phyloP scores from a whole-genome alignment of 208 protist species.

The Crithidia sp. region DNA sequence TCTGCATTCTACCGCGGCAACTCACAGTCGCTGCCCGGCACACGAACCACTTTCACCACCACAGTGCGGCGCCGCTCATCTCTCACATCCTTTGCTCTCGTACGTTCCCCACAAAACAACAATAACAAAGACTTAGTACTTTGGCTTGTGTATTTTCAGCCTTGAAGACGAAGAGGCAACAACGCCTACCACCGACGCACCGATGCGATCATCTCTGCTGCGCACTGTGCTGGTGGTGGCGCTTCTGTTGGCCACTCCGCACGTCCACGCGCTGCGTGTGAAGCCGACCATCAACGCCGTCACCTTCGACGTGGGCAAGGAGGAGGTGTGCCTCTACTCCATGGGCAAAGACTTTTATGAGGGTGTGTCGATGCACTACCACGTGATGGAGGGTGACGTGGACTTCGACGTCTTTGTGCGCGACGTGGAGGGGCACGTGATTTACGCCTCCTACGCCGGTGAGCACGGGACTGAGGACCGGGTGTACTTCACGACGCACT shows the following conservation, averaged over 20 bases:
- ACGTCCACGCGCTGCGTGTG: conserved; percentile 44
- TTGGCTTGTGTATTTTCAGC: no score
- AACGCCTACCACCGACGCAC: not conserved
- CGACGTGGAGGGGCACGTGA: conserved; percentile 52
- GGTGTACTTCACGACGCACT: conserved; percentile 80
- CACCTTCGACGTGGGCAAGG: conserved; percentile 66
- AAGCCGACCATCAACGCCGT: conserved; percentile 54
- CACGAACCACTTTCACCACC: no score
- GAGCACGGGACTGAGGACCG: conserved; percentile 75
- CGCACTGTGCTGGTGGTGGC: conserved; percentile 9
- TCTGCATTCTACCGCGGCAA: no score
- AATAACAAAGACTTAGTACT: no score
- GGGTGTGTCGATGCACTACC: conserved; percentile 75
- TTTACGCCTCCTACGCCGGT: conserved; percentile 78
- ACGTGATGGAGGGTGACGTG: conserved; percentile 58
- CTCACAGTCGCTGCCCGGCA: no score
- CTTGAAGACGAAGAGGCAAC: no score
- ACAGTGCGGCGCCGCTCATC: no score
- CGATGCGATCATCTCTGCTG: conserved; percentile 8
- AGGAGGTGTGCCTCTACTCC: conserved; percentile 81
- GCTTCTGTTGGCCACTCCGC: not conserved
- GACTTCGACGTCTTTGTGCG: conserved; percentile 84
- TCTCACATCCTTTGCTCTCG: no score
- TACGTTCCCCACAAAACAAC: no score
- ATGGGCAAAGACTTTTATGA: conserved; percentile 62